Base-by-base conservation (phyloP, 352 stramenopile genomes). In the Phytophthora citrophthora region DNA sequence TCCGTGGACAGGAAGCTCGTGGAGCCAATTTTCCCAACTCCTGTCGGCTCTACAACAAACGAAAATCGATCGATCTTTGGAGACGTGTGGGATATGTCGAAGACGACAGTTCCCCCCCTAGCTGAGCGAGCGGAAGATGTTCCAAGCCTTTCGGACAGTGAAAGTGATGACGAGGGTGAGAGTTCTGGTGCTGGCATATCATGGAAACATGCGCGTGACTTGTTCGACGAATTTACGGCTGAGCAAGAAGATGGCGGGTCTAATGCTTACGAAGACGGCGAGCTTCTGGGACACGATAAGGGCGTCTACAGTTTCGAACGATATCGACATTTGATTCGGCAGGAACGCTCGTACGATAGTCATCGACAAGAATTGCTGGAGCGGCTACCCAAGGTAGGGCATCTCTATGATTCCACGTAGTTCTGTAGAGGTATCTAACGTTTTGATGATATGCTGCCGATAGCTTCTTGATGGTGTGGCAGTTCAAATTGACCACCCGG, bases 131-230 rank as follows among this genome's bases (percentile, higher is more conserved):
- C 73, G 0, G 73, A 79, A 41, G 72, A 86, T 47, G 72, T 94
- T 6, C 68, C 79, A 8, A 72, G 51, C 60, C 70, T 94, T 36
- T 92, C 83, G 4, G 85, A 94, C 54, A 94, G 85, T 47, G 85
- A 94, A 36, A 94, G 83, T 59, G 85, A 93, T 32, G 76, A 87
- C 1, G 81, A 88, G 3, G 54, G 26, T 53, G 75, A 79, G 0
- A 75, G 3, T 3, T 51, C 29, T 32, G 29, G n/a, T 38, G 45
- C 13, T 49, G 49, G 24, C 31, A 44, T 64, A 15, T 68, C 67
- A 0, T 74, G 67, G 67, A 56, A 64, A 9, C 39, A 39, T 16
- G 67, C 67, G 4, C 24, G 54, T 27, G 36, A 53, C n/a, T 18
- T 74, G 15, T 74, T 74, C 31, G 63, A 70, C n/a, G 29, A 54